Percentiles rank a stretch among this genome's conserved stretches.
Conservation (phyloP, 257 asterid genomes). For the Parsonsia alboflavescens region DNA sequence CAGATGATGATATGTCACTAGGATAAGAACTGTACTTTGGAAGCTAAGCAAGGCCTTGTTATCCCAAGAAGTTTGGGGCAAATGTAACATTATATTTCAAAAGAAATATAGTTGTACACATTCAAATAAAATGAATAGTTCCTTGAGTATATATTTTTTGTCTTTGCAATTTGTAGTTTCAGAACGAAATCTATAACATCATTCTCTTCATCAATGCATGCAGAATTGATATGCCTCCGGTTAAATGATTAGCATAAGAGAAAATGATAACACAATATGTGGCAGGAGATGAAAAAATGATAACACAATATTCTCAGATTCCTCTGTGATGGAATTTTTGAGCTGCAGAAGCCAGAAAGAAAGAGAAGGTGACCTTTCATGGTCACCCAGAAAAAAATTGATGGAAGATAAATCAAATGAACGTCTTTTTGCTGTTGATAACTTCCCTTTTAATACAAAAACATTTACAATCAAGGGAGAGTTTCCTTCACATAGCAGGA, state of each 20-base stretch:
- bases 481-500: background rate
- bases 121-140: background rate
- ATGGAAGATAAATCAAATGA: too few relatives aligned
- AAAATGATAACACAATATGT: too few relatives aligned
- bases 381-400: background rate
- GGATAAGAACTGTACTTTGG: background rate
- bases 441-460: background rate
- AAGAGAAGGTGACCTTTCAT: background rate
- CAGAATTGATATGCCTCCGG: too few relatives aligned
- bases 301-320: background rate
- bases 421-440: too few relatives aligned
- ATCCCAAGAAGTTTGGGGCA: slow-evolving; percentile 1
- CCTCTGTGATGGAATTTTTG: background rate
- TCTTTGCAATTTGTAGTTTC: background rate
- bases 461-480: background rate
- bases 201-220: too few relatives aligned
- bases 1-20: background rate
- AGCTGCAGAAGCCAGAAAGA: background rate
- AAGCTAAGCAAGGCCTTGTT: too few relatives aligned
- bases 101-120: slow-evolving; percentile 13
- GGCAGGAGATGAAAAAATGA: background rate
- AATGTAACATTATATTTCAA: background rate
- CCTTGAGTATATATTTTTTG: background rate
- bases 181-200: background rate
- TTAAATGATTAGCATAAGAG: too few relatives aligned